phyloP scores from a whole-genome alignment of 345 rosid genomes.

The Hirschfeldia incana region DNA sequence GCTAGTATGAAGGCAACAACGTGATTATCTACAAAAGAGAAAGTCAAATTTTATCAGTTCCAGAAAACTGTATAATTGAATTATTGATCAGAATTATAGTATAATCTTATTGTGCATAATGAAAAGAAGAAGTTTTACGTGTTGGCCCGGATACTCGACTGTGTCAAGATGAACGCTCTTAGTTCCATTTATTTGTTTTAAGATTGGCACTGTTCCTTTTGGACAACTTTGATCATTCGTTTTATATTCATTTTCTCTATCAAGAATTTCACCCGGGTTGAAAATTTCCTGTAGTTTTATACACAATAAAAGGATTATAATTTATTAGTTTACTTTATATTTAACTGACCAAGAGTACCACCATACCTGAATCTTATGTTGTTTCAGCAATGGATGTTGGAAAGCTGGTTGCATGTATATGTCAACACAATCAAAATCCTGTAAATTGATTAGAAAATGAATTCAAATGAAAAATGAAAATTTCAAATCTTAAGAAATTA shows the following conservation, averaged over 20 bases:
- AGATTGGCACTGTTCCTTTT: slow-evolving; percentile 21
- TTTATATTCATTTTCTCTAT: not conserved
- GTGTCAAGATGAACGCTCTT: not conserved
- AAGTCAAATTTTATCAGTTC: not conserved
- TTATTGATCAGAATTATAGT: not conserved
- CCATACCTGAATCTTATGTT: slow-evolving; percentile 28
- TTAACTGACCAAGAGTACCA: not conserved
- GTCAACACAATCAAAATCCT: slow-evolving; percentile 26
- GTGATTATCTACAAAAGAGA: not conserved
- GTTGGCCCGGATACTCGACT: not conserved
- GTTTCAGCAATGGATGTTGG: slow-evolving; percentile 10
- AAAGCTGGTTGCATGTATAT: slow-evolving; percentile 33
- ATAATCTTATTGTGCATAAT: not conserved
- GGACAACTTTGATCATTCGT: slow-evolving; percentile 14
- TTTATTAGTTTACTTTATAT: no score
- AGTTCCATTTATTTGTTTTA: not conserved
- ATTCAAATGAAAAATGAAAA: not conserved
- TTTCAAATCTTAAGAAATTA: not conserved
- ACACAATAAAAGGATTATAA: no score
- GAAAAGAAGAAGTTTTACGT: not conserved
- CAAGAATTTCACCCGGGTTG: not conserved
- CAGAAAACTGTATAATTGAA: not conserved
- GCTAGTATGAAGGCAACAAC: not conserved
- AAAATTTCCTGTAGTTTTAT: not conserved
- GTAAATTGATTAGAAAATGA: not conserved